These are phyloP conservation scores for Boletus subcaerulescens DNA, from an alignment of 768 basidiomycete genomes.

Conservation along the genomic window DNA sequence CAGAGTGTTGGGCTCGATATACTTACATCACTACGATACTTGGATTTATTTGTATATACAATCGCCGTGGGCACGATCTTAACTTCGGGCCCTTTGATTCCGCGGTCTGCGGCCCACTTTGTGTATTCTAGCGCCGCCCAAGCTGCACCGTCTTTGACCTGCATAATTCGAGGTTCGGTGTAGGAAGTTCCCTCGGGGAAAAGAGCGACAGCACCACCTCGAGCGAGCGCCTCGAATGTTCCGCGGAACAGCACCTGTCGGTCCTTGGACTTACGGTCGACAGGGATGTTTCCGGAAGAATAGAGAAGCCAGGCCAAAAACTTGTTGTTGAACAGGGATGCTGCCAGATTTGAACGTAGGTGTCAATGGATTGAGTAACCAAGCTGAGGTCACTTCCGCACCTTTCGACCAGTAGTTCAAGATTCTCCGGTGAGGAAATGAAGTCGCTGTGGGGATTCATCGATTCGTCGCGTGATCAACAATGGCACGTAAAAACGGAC, in stretches of 20 bases:
- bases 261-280: constrained; percentile 93
- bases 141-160: constrained; percentile 89
- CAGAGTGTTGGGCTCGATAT: constrained; percentile 26
- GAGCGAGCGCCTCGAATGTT: constrained; percentile 80
- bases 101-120: constrained; percentile 66
- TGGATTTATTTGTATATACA: constrained; percentile 93
- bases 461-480: constrained; percentile 15
- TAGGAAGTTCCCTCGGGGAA: constrained; percentile 95
- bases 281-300: constrained; percentile 96
- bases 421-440: constrained; percentile 77
- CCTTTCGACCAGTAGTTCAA: constrained; percentile 97
- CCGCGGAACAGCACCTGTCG: constrained; percentile 83
- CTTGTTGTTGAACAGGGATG: constrained; percentile 80
- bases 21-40: constrained; percentile 87
- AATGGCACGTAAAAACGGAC: constrained; percentile 29
- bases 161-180: constrained; percentile 90
- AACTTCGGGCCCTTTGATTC: constrained; percentile 43
- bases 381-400: constrained; percentile 26
- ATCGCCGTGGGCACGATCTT: constrained; percentile 82
- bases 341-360: constrained; percentile 35
- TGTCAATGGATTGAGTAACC: constrained; percentile 9
- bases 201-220: constrained; percentile 82
- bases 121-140: constrained; percentile 95
- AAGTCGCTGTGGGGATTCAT: constrained; percentile 52
- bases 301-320: constrained; percentile 68